These are phyloP conservation scores for Kodamaea fukazawae DNA, from an alignment of 805 yeast genomes.

Conservation along the genomic window DNA sequence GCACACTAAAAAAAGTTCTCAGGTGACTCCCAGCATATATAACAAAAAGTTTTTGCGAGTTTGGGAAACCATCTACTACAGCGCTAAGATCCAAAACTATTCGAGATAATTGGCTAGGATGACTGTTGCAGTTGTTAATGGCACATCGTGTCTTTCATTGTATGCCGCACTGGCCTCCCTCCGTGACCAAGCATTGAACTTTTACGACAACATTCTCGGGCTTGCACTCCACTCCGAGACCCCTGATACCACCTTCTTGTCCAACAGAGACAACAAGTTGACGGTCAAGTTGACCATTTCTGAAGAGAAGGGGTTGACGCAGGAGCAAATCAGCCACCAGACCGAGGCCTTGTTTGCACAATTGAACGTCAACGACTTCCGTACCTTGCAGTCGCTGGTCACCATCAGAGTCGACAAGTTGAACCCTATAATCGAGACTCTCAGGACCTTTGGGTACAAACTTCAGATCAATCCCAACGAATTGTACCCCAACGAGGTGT, in stretches of 20 bases:
- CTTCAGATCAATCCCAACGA: constrained; percentile 69
- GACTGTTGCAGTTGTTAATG: constrained; percentile 48
- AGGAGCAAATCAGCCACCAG: constrained; percentile 18
- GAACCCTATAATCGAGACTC: constrained; percentile 32
- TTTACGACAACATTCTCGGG: constrained; percentile 48
- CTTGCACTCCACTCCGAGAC: constrained; percentile 23
- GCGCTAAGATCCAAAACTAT: background rate
- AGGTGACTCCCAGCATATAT: background rate
- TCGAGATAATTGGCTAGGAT: constrained; percentile 1
- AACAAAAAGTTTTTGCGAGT: background rate
- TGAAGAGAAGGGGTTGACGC: constrained; percentile 14
- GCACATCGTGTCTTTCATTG: constrained; percentile 50
- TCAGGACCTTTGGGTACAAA: constrained; percentile 29
- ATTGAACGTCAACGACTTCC: constrained; percentile 44
- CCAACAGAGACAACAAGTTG: constrained; percentile 21
- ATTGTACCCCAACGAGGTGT: constrained; percentile 70
- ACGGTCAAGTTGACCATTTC: constrained; percentile 20
- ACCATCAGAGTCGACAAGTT: constrained; percentile 48
- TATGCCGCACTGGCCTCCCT: constrained; percentile 49
- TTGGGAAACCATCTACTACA: background rate
- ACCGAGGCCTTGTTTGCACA: constrained; percentile 12
- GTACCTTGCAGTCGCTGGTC: constrained; percentile 42
- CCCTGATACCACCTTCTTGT: constrained; percentile 18
- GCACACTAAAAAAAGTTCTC: constrained; percentile 5
- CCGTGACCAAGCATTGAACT: constrained; percentile 47